Evolutionary conservation across 139 green algal genomes (phyloP).

Genomic region (Tetradesmus obliquus): DNA sequence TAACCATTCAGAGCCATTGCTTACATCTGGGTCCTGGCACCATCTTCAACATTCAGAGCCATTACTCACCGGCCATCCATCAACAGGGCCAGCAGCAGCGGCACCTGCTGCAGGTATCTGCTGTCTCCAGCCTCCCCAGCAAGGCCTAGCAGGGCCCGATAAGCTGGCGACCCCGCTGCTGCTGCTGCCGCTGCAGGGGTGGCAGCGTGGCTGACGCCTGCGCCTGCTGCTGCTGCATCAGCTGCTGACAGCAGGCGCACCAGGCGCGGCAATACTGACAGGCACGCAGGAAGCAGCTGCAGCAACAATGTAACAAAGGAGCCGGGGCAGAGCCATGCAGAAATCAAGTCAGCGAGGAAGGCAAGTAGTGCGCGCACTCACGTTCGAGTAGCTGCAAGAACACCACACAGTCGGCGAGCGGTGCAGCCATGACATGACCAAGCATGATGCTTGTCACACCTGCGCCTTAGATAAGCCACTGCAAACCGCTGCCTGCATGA

Average conservation of each 20-base stretch:
- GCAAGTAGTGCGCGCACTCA: neutral
- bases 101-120: slow-evolving; percentile 24
- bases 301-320: neutral
- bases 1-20: neutral
- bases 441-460: no score
- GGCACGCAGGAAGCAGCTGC: neutral
- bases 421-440: no score
- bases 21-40: neutral
- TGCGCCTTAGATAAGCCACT: no score
- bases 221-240: neutral
- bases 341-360: neutral
- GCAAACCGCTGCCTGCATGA: no score
- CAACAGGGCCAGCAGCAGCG: slow-evolving; percentile 11
- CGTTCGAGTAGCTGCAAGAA: no score
- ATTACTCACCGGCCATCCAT: neutral
- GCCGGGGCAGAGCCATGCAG: neutral
- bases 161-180: neutral
- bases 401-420: no score
- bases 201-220: neutral
- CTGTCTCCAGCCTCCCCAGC: neutral
- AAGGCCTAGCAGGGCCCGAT: neutral
- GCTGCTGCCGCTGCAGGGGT: neutral
- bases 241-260: slow-evolving; percentile 30
- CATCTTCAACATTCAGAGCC: no score
- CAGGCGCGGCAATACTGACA: slow-evolving; percentile 9